Percentiles rank a stretch among this genome's conserved stretches.
Conservation (phyloP, 345 rosid genomes). For the Durio zibethinus region DNA sequence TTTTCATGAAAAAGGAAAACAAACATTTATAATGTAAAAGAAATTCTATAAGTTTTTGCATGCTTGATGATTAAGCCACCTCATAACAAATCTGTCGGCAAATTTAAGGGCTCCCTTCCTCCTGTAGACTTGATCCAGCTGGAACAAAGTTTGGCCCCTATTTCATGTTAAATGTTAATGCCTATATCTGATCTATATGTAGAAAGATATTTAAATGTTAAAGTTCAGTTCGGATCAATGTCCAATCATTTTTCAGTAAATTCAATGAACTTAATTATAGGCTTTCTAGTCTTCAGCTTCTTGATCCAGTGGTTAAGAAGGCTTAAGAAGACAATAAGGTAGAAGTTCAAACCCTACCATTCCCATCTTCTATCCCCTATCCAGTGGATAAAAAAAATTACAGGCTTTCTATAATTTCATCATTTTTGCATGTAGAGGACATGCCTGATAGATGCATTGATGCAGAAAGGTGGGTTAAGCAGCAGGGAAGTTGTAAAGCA, state of each 20-base stretch:
- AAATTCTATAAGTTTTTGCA: neutral
- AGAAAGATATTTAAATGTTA: neutral
- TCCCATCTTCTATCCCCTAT: too few species aligned
- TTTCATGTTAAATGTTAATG: neutral
- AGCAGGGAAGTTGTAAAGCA: neutral
- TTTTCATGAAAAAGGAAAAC: neutral
- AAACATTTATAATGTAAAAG: neutral
- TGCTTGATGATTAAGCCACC: slow-evolving; percentile 4
- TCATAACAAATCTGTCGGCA: neutral
- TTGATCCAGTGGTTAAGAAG: too few species aligned
- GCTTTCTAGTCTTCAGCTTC: too few species aligned
- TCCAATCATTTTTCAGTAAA: neutral
- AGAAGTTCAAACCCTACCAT: too few species aligned
- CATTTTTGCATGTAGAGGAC: neutral
- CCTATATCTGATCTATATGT: neutral
- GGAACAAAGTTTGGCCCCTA: neutral
- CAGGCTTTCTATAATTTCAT: neutral
- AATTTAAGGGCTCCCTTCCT: neutral
- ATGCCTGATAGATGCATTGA: neutral
- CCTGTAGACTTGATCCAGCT: neutral
- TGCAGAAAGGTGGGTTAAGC: neutral
- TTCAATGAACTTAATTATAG: slow-evolving; percentile 1
- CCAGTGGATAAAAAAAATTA: too few species aligned
- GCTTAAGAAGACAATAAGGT: too few species aligned
- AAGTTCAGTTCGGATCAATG: neutral